phyloP scores from a whole-genome alignment of 805 yeast species.

The Zygoascus bituminiphila region DNA sequence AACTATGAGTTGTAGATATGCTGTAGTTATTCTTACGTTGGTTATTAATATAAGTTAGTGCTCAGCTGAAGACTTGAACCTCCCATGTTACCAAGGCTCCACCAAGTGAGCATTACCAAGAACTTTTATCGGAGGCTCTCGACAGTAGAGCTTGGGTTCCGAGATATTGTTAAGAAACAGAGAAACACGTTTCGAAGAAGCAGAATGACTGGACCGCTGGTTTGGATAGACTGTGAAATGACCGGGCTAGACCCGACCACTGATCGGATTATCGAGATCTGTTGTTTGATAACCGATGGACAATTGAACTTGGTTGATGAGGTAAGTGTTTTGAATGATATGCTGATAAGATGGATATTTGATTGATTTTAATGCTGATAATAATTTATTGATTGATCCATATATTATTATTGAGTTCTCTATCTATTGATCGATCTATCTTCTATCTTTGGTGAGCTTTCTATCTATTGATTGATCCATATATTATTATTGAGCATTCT shows the following conservation, averaged over 20 bases:
- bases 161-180: not conserved
- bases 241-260: slow-evolving; percentile 77
- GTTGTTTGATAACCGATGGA: slow-evolving; percentile 85
- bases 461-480: too few species aligned
- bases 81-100: not conserved
- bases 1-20: too few species aligned
- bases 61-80: too few species aligned
- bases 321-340: slow-evolving; percentile 8
- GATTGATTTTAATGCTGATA: too few species aligned
- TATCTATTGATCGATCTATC: too few species aligned
- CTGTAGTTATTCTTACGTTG: not conserved
- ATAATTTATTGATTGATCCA: too few species aligned
- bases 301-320: slow-evolving; percentile 61
- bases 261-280: slow-evolving; percentile 87
- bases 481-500: too few species aligned
- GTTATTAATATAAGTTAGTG: not conserved
- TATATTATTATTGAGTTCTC: too few species aligned
- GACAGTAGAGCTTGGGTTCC: not conserved
- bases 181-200: not conserved
- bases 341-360: not conserved
- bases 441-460: too few species aligned
- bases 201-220: slow-evolving; percentile 34
- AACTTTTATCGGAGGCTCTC: not conserved
- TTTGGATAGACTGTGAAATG: slow-evolving; percentile 99
- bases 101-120: not conserved